Conservation (phyloP, 2,329 filamentous ascomycete species). For the Hymenoscyphus occultus region DNA sequence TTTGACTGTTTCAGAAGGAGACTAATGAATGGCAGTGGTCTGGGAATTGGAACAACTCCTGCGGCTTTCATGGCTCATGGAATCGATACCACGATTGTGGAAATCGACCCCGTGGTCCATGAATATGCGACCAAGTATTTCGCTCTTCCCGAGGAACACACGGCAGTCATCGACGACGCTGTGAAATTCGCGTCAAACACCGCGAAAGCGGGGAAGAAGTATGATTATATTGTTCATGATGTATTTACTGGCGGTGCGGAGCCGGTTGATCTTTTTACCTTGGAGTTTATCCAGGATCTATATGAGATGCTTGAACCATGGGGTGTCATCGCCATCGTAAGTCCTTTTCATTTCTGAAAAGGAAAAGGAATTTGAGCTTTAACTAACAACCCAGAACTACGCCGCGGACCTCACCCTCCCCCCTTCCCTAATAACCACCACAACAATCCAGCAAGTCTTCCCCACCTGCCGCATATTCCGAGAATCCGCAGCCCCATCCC, state of each 20-base stretch:
- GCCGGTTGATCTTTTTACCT: conserved; percentile 81
- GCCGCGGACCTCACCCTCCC: conserved; percentile 81
- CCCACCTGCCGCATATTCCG: conserved; percentile 89
- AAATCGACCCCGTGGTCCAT: conserved; percentile 89
- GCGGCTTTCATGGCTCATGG: conserved; percentile 83
- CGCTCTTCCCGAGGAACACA: conserved; percentile 71
- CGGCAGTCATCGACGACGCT: conserved; percentile 77
- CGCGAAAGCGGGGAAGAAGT: conserved; percentile 47
- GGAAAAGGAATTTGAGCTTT: neutral
- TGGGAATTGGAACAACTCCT: conserved; percentile 89
- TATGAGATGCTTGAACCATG: conserved; percentile 68
- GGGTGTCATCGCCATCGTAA: conserved; percentile 83
- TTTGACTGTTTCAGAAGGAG: neutral
- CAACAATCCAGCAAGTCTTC: conserved; percentile 80
- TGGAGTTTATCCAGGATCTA: conserved; percentile 75
- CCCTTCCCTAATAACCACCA: conserved; percentile 72
- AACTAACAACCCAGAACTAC: conserved; percentile 67
- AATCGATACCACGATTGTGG: conserved; percentile 88
- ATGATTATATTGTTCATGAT: conserved; percentile 94
- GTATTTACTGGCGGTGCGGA: conserved; percentile 97
- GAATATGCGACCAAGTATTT: conserved; percentile 83
- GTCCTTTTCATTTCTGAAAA: conserved; percentile 35
- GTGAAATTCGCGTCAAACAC: conserved; percentile 60
- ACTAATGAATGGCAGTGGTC: conserved; percentile 55
- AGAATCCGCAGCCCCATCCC: conserved; percentile 58